A percentile compares a stretch with the other conserved stretches of the same genome.
These are phyloP conservation scores for Botrytis fabae DNA, from an alignment of 2,329 filamentous ascomycete genomes.

Conservation along the genomic window DNA sequence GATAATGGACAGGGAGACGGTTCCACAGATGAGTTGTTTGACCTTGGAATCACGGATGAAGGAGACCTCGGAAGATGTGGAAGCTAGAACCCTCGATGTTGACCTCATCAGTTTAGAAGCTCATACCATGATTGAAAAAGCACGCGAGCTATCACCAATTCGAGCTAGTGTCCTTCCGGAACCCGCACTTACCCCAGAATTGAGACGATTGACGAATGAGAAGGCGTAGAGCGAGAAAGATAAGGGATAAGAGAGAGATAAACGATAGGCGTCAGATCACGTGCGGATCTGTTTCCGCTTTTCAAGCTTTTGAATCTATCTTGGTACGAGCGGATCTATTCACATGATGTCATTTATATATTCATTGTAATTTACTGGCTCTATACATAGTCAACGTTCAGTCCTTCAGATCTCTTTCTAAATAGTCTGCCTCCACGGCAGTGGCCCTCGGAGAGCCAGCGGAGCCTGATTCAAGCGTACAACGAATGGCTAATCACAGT, in stretches of 20 bases:
- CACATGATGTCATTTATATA: not conserved
- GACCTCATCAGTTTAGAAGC: not conserved
- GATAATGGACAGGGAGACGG: too few relatives aligned
- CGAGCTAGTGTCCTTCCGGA: not conserved
- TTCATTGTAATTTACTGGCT: not conserved
- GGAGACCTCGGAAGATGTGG: not conserved
- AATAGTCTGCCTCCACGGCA: not conserved
- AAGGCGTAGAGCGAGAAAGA: not conserved
- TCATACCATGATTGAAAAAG: slow-evolving; percentile 2
- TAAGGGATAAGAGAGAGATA: not conserved
- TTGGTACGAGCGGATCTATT: not conserved
- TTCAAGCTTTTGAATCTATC: not conserved
- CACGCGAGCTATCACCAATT: slow-evolving; percentile 18
- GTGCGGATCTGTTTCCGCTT: not conserved
- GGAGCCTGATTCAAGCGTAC: not conserved
- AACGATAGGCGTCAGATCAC: not conserved
- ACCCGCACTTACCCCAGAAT: not conserved
- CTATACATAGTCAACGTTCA: not conserved
- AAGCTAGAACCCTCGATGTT: not conserved
- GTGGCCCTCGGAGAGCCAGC: not conserved
- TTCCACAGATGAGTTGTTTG: not conserved
- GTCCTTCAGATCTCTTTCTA: not conserved
- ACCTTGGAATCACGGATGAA: not conserved
- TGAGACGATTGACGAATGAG: not conserved
- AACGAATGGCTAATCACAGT: not conserved